Conservation (phyloP, 441 rosid species). For the Arabidopsis lyrata region DNA sequence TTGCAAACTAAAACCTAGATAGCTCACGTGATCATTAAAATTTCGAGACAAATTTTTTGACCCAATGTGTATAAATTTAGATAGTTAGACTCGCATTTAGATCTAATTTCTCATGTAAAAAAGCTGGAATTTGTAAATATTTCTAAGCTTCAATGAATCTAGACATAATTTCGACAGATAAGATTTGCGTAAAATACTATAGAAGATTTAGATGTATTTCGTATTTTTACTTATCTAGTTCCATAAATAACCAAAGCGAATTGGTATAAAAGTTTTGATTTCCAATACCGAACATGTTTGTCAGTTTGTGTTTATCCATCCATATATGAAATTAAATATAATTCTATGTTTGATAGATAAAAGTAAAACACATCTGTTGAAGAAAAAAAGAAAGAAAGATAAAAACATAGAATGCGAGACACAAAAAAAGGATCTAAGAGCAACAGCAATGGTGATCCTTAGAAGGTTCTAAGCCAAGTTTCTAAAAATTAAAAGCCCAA, state of each 20-base stretch:
- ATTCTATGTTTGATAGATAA: neutral
- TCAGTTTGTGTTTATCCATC: constrained; percentile 25
- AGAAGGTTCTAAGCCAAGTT: too few relatives aligned
- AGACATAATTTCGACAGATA: neutral
- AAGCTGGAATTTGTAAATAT: neutral
- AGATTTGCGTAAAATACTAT: neutral
- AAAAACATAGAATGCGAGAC: neutral
- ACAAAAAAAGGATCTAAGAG: neutral
- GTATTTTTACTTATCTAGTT: neutral
- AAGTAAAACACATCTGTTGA: neutral
- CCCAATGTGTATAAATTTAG: neutral
- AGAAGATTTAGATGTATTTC: neutral
- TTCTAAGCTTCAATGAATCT: neutral
- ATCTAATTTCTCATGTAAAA: neutral
- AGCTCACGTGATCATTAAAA: neutral
- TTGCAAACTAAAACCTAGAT: neutral
- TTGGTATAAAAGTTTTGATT: neutral
- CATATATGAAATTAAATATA: neutral
- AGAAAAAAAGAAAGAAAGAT: neutral
- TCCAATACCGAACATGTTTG: constrained; percentile 17
- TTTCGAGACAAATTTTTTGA: neutral
- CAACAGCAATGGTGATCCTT: too few relatives aligned
- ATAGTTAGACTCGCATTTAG: too few relatives aligned
- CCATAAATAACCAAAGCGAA: neutral
- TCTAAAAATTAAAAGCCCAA: too few relatives aligned